These are phyloP conservation scores for Emmonsia crescens DNA, from an alignment of 2,329 filamentous ascomycete genomes.

Conservation along the genomic window DNA sequence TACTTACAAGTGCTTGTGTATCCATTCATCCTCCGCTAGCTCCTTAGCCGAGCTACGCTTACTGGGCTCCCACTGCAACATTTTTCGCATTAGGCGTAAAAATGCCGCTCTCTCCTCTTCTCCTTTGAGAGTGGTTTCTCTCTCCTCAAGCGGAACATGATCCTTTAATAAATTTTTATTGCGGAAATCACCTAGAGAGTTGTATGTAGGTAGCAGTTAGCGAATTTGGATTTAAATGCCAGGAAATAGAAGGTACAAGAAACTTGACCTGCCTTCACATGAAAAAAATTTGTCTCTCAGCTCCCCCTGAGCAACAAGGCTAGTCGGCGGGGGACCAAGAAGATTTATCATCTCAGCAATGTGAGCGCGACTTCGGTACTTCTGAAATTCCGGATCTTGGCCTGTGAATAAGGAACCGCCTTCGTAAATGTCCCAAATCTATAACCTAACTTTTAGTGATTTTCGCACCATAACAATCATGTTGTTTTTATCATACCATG, in stretches of 20 bases:
- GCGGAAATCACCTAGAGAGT: conserved; percentile 20
- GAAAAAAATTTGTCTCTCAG: conserved; percentile 32
- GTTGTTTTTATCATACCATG: too few relatives aligned
- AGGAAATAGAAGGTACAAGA: neutral
- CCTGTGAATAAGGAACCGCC: conserved; percentile 36
- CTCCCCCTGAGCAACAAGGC: conserved; percentile 24
- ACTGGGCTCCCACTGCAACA: conserved; percentile 27
- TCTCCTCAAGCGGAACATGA: conserved; percentile 24
- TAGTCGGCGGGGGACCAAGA: conserved; percentile 34
- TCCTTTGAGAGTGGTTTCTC: conserved; percentile 27
- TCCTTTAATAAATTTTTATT: conserved; percentile 15
- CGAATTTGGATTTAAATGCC: too few relatives aligned
- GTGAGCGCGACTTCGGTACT: conserved; percentile 36
- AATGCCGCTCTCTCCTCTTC: conserved; percentile 23
- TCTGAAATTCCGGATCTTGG: conserved; percentile 28
- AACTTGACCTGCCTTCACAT: conserved; percentile 21
- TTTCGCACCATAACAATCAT: too few relatives aligned
- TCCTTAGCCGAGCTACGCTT: conserved; percentile 23
- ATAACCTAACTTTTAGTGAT: too few relatives aligned
- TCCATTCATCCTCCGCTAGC: conserved; percentile 22
- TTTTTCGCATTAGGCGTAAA: conserved; percentile 25
- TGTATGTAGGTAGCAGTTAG: too few relatives aligned
- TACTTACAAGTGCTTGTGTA: too few relatives aligned
- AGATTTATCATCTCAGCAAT: conserved; percentile 40
- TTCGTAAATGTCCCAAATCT: conserved; percentile 43